Evolutionary conservation across 306 rosid species (phyloP), one percentile per base, ranked within the genome.

Genomic region (Gynostemma pentaphyllum): DNA sequence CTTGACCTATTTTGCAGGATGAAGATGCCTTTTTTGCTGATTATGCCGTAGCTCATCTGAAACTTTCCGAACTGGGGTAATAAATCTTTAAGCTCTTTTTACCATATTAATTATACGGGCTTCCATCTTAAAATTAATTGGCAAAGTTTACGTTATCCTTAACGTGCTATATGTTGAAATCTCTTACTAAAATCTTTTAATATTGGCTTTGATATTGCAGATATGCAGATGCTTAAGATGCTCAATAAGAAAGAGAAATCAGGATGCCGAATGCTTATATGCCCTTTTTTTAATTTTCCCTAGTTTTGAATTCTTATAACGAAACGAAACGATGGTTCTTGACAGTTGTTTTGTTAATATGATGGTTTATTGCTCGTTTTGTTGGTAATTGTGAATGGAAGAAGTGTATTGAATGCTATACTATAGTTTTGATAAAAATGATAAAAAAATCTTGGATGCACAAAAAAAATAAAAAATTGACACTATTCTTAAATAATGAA

Each of bases 51-150:
- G 81, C 81, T 21, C 88, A 77, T 68, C 62, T 82, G 66, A 82
- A 63, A 59, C 88, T 82, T 22, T 79, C 81, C 0, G 85, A 82
- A 55, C 82, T 82, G 18, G 88, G 85, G 82, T 82, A 64, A 77
- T 1, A 22, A 3, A 9, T 26, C 16, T 30, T 36, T 9, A 36
- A 57, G 22, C 11, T 36, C 27, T 0, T 36, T 4, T 13, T 7
- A 0, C 2, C 7, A 32, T 7, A 32, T 32, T 32, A 7, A 32
- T 32, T 2, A 32, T 3, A 3, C 37, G 7, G 37, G 37, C 3
- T 32, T 3, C n/a, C n/a, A n/a, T n/a, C n/a, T n/a, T n/a, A n/a
- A n/a, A n/a, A n/a, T n/a, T n/a, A n/a, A n/a, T n/a, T 32, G 37
- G 7, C 3, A 32, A 32, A 7, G 37, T 7, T 32, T 32, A 2